phyloP scores from a whole-genome alignment of 106 monocot species.

The Agapanthus africanus region DNA sequence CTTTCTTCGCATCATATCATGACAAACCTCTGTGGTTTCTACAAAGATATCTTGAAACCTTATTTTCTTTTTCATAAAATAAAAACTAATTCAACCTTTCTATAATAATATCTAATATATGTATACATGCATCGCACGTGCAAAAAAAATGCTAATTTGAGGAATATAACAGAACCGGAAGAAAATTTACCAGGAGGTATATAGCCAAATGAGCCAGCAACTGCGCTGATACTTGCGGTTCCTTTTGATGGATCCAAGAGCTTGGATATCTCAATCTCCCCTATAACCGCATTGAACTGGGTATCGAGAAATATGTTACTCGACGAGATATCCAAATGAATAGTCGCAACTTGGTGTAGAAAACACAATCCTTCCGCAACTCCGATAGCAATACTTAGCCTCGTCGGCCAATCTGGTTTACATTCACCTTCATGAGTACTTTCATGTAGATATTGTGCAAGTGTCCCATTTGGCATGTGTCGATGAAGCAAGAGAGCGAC shows the following conservation, averaged over 20 bases:
- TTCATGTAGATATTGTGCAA: conserved; percentile 48
- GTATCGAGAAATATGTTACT: conserved; percentile 62
- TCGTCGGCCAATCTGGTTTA: conserved; percentile 53
- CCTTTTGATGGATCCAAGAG: conserved; percentile 90
- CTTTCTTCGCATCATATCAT: background rate
- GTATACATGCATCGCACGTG: background rate
- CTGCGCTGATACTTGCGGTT: conserved; percentile 85
- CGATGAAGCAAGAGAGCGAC: conserved; percentile 69
- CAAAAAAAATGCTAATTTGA: too few relatives aligned
- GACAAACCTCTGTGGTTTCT: background rate
- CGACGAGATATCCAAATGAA: conserved; percentile 81
- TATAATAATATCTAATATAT: background rate
- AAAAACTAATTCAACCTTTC: background rate
- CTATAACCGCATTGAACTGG: conserved; percentile 57
- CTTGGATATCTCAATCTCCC: conserved; percentile 83
- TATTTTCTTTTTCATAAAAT: too few relatives aligned
- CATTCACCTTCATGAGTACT: background rate
- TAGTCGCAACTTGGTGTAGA: conserved; percentile 62
- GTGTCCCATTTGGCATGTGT: conserved; percentile 67
- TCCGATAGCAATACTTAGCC: conserved; percentile 49
- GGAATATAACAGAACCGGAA: too few relatives aligned
- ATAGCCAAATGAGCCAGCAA: conserved; percentile 90
- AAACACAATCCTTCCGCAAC: conserved; percentile 76
- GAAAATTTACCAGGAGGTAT: conserved; percentile 69
- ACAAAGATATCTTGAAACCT: too few relatives aligned